These are phyloP conservation scores for Telfairia occidentalis DNA, from an alignment of 331 rosid genomes.

Conservation along the genomic window DNA sequence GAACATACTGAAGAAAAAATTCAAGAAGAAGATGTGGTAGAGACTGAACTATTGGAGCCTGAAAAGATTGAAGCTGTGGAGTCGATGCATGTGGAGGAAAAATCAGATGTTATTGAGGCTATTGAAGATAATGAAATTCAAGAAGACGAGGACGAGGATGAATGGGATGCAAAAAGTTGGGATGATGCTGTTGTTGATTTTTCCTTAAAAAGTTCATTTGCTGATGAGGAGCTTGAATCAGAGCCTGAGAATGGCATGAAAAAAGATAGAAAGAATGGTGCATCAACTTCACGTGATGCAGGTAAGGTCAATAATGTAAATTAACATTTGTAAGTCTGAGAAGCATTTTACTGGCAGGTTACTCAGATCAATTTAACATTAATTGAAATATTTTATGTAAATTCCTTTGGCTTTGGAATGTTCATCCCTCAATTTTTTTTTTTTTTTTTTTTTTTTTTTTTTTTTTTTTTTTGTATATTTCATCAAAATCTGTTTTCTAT, in stretches of 20 bases:
- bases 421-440: too few relatives aligned
- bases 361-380: background rate
- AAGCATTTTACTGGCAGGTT: background rate
- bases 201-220: constrained; percentile 53
- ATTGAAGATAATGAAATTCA: constrained; percentile 41
- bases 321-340: background rate
- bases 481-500: too few relatives aligned
- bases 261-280: constrained; percentile 40
- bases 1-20: constrained; percentile 40
- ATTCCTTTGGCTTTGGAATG: too few relatives aligned
- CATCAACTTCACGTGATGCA: constrained; percentile 18
- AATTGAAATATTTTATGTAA: background rate
- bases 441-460: too few relatives aligned
- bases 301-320: constrained; percentile 26
- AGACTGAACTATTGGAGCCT: constrained; percentile 31
- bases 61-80: constrained; percentile 60
- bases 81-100: constrained; percentile 33
- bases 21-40: constrained; percentile 29
- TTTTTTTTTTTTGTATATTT: too few relatives aligned
- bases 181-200: constrained; percentile 64
- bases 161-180: constrained; percentile 99
- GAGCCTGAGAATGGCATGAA: constrained; percentile 38
- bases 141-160: constrained; percentile 75
- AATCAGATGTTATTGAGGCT: constrained; percentile 40
- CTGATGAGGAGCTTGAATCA: constrained; percentile 80